phyloP scores from a whole-genome alignment of 2,329 filamentous ascomycete species.

The Phaeosphaeriaceae sp. region DNA sequence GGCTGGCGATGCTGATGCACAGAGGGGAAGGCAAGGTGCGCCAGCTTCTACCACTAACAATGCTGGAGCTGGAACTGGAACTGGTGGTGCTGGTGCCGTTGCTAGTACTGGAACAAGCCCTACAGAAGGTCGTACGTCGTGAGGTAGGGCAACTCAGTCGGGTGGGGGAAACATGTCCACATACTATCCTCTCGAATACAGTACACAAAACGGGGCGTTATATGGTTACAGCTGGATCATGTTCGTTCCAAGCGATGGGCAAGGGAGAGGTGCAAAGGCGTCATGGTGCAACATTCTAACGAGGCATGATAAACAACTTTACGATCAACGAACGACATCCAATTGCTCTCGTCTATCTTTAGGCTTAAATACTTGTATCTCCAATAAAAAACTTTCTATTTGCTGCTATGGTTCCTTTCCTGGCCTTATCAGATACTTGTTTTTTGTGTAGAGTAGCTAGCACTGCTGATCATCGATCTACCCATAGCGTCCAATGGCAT shows the following conservation, averaged over 20 bases:
- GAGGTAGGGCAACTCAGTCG: slow-evolving; percentile 10
- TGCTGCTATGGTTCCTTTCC: background rate
- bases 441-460: slow-evolving; percentile 5
- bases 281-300: slow-evolving; percentile 7
- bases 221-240: background rate
- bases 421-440: slow-evolving; percentile 6
- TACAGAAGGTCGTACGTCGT: slow-evolving; percentile 11
- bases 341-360: background rate
- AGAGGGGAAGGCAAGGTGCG: slow-evolving; percentile 42
- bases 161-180: background rate
- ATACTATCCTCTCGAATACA: background rate
- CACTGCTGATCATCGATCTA: background rate
- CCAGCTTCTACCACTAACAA: slow-evolving; percentile 15
- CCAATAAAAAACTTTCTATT: background rate
- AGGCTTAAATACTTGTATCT: background rate
- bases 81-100: slow-evolving; percentile 7
- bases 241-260: background rate
- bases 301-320: slow-evolving; percentile 7
- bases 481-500: too few relatives aligned
- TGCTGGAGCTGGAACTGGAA: slow-evolving; percentile 8
- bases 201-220: background rate
- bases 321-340: slow-evolving; percentile 3
- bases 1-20: slow-evolving; percentile 25
- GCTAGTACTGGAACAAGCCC: slow-evolving; percentile 7
- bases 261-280: slow-evolving; percentile 1